Percentiles rank a stretch among this genome's conserved stretches.
Conservation (phyloP, 1,284 basidiomycete genomes). For the Microbotryomycetes sp. region DNA sequence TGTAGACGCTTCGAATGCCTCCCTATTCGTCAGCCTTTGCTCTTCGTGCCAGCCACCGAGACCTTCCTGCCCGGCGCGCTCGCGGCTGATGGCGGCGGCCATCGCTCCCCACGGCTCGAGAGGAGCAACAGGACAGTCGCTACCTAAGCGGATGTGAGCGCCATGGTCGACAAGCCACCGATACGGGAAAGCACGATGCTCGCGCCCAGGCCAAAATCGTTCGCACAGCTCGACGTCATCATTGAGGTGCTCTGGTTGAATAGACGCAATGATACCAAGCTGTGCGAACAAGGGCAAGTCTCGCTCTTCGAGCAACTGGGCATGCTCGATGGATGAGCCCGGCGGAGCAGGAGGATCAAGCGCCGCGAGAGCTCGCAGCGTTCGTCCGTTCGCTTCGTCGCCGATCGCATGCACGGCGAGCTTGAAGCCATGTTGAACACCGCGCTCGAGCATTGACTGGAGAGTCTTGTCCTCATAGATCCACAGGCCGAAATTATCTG, state of each 20-base stretch:
- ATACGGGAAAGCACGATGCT: conserved; percentile 37
- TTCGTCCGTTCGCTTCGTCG: conserved; percentile 36
- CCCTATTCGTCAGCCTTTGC: conserved; percentile 20
- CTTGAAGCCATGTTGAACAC: conserved; percentile 29
- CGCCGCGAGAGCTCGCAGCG: conserved; percentile 30
- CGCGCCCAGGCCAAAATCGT: conserved; percentile 38
- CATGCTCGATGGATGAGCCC: conserved; percentile 39
- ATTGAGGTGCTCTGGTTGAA: conserved; percentile 40
- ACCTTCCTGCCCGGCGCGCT: conserved; percentile 16
- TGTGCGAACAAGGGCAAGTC: conserved; percentile 35
- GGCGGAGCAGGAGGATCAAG: conserved; percentile 26
- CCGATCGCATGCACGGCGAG: conserved; percentile 41
- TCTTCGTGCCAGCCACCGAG: conserved; percentile 27
- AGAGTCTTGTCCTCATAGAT: conserved; percentile 26
- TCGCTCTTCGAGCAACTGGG: conserved; percentile 35
- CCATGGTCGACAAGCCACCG: conserved; percentile 34
- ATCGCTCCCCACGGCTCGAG: conserved; percentile 40
- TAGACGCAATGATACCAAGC: conserved; percentile 36
- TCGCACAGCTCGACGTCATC: conserved; percentile 38
- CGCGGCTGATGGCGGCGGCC: conserved; percentile 35
- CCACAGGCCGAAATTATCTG: not conserved
- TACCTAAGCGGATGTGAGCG: conserved; percentile 36
- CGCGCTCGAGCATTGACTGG: conserved; percentile 29
- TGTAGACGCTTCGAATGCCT: conserved; percentile 26
- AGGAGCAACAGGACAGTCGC: conserved; percentile 38